These are phyloP conservation scores for Chrysochromulina tobinii DNA, from an alignment of 78 protist genomes.

Conservation along the genomic window DNA sequence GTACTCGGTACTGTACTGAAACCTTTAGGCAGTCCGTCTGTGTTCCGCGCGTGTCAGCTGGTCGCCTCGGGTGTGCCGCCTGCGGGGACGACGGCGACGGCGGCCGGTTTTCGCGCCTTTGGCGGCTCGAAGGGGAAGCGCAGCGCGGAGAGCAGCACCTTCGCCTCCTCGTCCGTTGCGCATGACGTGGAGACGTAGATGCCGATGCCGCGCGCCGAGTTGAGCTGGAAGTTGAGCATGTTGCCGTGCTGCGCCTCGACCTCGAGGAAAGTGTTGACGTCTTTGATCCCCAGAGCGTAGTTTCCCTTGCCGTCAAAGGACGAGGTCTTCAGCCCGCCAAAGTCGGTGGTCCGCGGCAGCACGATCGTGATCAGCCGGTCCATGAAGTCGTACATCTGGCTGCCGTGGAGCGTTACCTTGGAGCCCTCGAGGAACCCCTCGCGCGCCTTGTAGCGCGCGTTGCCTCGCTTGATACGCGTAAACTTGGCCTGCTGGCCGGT, in stretches of 20 bases:
- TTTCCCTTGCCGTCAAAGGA: background rate
- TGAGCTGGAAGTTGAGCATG: background rate
- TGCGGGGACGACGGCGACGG: no score
- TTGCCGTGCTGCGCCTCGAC: background rate
- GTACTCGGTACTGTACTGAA: no score
- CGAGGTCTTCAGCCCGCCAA: background rate
- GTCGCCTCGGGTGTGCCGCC: no score
- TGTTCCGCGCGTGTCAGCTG: no score
- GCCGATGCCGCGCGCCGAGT: background rate
- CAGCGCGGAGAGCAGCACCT: background rate
- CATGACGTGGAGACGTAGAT: background rate
- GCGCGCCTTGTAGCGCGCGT: background rate
- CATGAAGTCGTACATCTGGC: background rate
- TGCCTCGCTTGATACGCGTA: background rate
- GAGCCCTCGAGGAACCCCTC: background rate
- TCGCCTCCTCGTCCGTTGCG: background rate
- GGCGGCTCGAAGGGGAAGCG: background rate
- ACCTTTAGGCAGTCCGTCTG: no score
- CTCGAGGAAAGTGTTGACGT: background rate
- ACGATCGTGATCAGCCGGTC: background rate
- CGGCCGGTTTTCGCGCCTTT: no score
- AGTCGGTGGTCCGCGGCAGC: background rate
- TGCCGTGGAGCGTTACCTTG: background rate
- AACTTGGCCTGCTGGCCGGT: background rate
- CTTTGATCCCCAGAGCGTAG: background rate